Evolutionary conservation across 192 early-diverging fungal species (phyloP).

Genomic region (Anaeromyces robustus): DNA sequence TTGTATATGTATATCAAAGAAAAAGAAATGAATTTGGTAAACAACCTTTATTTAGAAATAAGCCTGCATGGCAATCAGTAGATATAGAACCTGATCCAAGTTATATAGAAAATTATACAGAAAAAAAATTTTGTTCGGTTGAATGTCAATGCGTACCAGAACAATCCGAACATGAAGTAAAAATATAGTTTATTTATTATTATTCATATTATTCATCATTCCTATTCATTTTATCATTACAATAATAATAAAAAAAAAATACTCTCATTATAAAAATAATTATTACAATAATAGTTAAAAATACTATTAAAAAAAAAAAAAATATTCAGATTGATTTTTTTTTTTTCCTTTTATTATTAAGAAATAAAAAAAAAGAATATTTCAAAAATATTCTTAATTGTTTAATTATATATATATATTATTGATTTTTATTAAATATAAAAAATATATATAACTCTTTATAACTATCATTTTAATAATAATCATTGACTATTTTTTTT

Average conservation of each 20-base stretch:
- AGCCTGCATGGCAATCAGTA: conserved; percentile 12
- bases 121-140: conserved; percentile 21
- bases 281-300: too few relatives aligned
- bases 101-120: conserved; percentile 29
- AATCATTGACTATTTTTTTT: too few relatives aligned
- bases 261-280: too few relatives aligned
- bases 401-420: too few relatives aligned
- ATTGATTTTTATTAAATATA: too few relatives aligned
- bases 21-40: conserved; percentile 42
- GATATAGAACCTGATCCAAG: conserved; percentile 25
- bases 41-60: conserved; percentile 28
- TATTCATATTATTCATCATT: neutral
- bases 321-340: too few relatives aligned
- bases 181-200: neutral
- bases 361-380: too few relatives aligned
- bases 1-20: conserved; percentile 44
- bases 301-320: too few relatives aligned
- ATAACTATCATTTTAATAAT: too few relatives aligned
- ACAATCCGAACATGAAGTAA: conserved; percentile 40
- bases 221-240: neutral
- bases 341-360: too few relatives aligned
- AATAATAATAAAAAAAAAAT: neutral
- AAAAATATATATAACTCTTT: too few relatives aligned
- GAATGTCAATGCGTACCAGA: conserved; percentile 35
- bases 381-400: too few relatives aligned